Evolutionary conservation across 23 red algal species (phyloP), one percentile per base, ranked within the genome.

Genomic region (Porphyridium purpureum): DNA sequence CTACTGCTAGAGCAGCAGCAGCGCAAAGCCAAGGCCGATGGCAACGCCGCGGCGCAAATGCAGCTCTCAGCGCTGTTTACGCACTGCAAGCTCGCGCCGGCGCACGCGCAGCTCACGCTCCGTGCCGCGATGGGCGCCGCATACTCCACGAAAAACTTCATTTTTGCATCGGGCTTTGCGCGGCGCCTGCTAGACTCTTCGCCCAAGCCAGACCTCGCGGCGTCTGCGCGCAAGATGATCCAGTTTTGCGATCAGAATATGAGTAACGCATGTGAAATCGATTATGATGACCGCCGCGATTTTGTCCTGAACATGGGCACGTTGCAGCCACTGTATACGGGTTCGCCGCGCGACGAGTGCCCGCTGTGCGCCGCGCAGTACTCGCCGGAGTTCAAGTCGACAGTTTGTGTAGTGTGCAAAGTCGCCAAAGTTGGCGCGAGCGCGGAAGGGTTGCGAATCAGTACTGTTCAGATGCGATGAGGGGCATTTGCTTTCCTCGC

Each of bases 51-150:
- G 21, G 72, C 79, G 9, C 64, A 72, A 32, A 35, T 86, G 31
- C 66, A 98, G 66, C 56, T 72, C 23, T 70, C 90, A 24, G 90
- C 79, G 8, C 54, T 98, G 51, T 86, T 98, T 63, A 80, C 90
- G 59, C 55, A 62, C 47, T 98, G 90, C 50, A 62, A 57, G 27
- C 59, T 98, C 75, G 50, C 50, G 42, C 80, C 81, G 24, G 56
- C 49, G 64, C 90, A 98, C 65, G 65, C 78, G 57, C 65, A 81
- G 53, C 62, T 98, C 27, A 80, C 90, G 47, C 64, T 98, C 31
- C 80, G 75, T 20, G 81, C 69, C 22, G 90, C 90, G 9, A 98
- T 98, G 90, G 86, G 86, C 75, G 53, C 51, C 21, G 79, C 90
- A 11, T 98, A 82, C 70, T 71, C 67, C 28, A 66, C 67, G 32